Conservation (phyloP, 2,329 filamentous ascomycete genomes). For the Graphium sp. region DNA sequence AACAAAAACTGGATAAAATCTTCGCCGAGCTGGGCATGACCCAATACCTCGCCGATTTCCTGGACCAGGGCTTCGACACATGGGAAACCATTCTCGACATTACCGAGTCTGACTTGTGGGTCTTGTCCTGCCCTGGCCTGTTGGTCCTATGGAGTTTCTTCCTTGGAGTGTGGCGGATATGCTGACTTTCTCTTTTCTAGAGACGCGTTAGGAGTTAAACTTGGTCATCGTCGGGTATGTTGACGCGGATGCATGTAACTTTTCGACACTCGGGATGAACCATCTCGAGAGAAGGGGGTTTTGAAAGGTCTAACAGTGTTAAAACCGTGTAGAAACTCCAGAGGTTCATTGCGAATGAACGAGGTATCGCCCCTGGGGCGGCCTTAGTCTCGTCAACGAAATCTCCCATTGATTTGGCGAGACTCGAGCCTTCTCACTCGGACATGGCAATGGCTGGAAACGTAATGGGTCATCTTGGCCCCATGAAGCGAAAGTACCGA, state of each 20-base stretch:
- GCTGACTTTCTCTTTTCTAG: slow-evolving; percentile 17
- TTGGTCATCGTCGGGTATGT: slow-evolving; percentile 64
- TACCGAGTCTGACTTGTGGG: slow-evolving; percentile 67
- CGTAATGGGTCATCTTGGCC: no score
- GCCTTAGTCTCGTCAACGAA: slow-evolving; percentile 31
- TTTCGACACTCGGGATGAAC: neutral
- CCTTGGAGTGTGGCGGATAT: slow-evolving; percentile 8
- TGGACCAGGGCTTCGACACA: slow-evolving; percentile 68
- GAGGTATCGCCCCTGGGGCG: slow-evolving; percentile 40
- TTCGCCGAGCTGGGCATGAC: slow-evolving; percentile 62
- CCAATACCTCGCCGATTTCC: slow-evolving; percentile 57
- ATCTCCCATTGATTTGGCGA: slow-evolving; percentile 33
- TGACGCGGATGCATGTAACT: neutral
- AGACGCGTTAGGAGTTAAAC: slow-evolving; percentile 58
- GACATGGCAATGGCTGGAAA: no score
- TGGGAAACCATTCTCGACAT: slow-evolving; percentile 77
- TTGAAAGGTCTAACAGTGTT: neutral
- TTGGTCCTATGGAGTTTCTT: neutral
- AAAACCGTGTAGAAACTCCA: slow-evolving; percentile 52
- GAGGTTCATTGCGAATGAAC: slow-evolving; percentile 59
- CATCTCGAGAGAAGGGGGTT: no score
- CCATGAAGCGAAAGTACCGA: slow-evolving; percentile 60
- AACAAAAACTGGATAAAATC: slow-evolving; percentile 43
- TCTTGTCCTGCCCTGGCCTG: slow-evolving; percentile 6
- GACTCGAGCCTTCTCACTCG: no score